phyloP scores from a whole-genome alignment of 345 rosid species.

The Brassica rapa region DNA sequence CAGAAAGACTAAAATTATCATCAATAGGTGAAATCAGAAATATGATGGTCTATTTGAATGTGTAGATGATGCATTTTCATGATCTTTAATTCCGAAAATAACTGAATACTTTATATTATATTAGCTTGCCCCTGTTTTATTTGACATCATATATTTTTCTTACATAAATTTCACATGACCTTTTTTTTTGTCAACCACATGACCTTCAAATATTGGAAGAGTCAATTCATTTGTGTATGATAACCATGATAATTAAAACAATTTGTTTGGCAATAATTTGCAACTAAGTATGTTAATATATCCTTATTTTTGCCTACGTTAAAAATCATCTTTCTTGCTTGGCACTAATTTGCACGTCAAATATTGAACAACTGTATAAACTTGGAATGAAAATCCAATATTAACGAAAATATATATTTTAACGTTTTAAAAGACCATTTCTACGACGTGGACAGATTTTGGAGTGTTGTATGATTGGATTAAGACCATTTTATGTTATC shows the following conservation, averaged over 20 bases:
- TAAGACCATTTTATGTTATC: slow-evolving; percentile 17
- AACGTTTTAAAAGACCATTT: background rate
- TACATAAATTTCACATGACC: background rate
- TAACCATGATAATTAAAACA: slow-evolving; percentile 11
- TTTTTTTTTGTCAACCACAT: too few species aligned
- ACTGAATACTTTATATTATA: background rate
- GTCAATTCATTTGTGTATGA: background rate
- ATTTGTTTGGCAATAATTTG: background rate
- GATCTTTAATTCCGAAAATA: slow-evolving; percentile 13
- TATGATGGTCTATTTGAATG: background rate
- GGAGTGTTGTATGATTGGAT: slow-evolving; percentile 18
- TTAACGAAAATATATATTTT: background rate
- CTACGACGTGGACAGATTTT: slow-evolving; percentile 29
- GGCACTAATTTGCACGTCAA: slow-evolving; percentile 35
- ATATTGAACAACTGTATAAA: background rate
- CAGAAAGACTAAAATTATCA: background rate
- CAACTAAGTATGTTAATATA: slow-evolving; percentile 5
- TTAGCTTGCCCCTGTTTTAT: slow-evolving; percentile 14
- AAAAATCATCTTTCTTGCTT: background rate
- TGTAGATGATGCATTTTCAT: background rate
- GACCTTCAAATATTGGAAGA: slow-evolving; percentile 24
- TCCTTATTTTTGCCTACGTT: background rate
- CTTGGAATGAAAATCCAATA: background rate
- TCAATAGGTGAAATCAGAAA: background rate
- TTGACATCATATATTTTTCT: background rate